phyloP scores from a whole-genome alignment of 2,329 filamentous ascomycete species.

The Aspergillus eucalypticola region DNA sequence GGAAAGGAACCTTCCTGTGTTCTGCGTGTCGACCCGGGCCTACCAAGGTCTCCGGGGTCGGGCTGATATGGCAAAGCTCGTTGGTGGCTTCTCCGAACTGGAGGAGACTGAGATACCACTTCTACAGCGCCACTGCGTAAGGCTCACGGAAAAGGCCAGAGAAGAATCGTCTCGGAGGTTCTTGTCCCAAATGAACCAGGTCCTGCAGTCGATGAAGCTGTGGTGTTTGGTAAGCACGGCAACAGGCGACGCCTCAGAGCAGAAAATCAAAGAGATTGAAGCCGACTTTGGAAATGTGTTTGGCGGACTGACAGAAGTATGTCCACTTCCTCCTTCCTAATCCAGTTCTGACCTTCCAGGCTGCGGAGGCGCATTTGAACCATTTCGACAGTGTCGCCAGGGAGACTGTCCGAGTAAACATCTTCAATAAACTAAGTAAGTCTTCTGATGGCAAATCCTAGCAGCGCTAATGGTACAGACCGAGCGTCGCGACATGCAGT shows the following conservation, averaged over 20 bases:
- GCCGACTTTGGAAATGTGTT: background rate
- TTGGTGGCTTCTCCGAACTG: slow-evolving; percentile 54
- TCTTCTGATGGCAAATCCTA: background rate
- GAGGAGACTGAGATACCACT: slow-evolving; percentile 62
- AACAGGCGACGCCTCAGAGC: background rate
- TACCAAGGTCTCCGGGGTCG: slow-evolving; percentile 64
- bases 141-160: slow-evolving; percentile 55
- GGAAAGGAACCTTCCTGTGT: slow-evolving; percentile 59
- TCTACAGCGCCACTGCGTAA: slow-evolving; percentile 60
- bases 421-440: slow-evolving; percentile 11
- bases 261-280: slow-evolving; percentile 7
- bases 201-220: slow-evolving; percentile 56
- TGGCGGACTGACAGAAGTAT: background rate
- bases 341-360: background rate
- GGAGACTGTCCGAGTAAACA: background rate
- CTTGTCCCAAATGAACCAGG: slow-evolving; percentile 52
- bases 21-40: slow-evolving; percentile 63
- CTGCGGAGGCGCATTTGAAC: background rate
- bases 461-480: background rate
- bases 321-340: background rate
- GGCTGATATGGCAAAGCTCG: slow-evolving; percentile 53
- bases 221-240: slow-evolving; percentile 42
- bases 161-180: slow-evolving; percentile 50
- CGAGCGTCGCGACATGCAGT: slow-evolving; percentile 10
- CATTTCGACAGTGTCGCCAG: background rate